These are phyloP conservation scores for Castanea mollissima DNA, from an alignment of 306 rosid genomes.

Conservation along the genomic window DNA sequence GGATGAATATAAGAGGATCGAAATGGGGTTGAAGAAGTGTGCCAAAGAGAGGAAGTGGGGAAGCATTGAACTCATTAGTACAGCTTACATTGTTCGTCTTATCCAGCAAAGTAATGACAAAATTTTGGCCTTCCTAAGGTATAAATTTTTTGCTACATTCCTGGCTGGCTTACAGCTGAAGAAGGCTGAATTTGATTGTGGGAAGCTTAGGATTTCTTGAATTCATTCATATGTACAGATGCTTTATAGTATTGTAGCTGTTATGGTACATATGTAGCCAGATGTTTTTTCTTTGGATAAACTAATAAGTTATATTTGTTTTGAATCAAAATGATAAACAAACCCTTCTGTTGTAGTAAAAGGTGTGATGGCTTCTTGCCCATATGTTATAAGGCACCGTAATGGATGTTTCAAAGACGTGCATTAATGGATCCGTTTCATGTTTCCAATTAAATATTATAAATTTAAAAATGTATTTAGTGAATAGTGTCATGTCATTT, in stretches of 20 bases:
- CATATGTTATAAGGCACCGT: too few species aligned
- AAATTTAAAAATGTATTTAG: too few species aligned
- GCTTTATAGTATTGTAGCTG: neutral
- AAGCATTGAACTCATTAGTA: conserved; percentile 40
- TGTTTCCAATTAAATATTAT: too few species aligned
- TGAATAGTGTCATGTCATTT: too few species aligned
- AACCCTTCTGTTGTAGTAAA: too few species aligned
- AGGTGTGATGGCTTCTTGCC: too few species aligned
- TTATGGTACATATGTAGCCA: too few species aligned
- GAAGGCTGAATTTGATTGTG: conserved; percentile 57
- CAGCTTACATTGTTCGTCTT: conserved; percentile 48
- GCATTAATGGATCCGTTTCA: too few species aligned
- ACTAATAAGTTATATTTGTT: too few species aligned
- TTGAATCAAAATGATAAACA: too few species aligned
- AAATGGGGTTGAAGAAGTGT: conserved; percentile 53
- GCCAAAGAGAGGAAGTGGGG: conserved; percentile 69
- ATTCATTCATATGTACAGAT: neutral
- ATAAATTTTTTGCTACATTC: conserved; percentile 38
- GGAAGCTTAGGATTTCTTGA: conserved; percentile 31
- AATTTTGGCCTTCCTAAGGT: conserved; percentile 40
- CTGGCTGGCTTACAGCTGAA: conserved; percentile 22
- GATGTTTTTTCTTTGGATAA: too few species aligned
- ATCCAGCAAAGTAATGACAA: conserved; percentile 36
- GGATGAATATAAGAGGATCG: conserved; percentile 36
- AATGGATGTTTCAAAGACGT: too few species aligned